These are phyloP conservation scores for Hypoxylon rickii DNA, from an alignment of 495 filamentous ascomycete genomes.

Conservation along the genomic window DNA sequence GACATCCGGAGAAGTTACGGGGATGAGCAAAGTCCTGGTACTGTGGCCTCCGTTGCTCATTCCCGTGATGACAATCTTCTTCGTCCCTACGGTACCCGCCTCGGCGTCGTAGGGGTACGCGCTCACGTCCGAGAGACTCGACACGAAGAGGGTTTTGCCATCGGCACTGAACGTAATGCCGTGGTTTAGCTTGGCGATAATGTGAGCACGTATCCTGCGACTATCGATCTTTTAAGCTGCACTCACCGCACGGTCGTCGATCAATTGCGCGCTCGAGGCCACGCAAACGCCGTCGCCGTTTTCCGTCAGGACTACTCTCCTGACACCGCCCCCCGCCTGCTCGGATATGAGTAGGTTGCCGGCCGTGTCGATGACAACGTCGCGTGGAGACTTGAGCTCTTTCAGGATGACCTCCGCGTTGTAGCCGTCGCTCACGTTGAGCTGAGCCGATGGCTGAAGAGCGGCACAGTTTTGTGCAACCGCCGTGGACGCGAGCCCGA, in stretches of 20 bases:
- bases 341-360: slow-evolving; percentile 64
- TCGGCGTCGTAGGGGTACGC: slow-evolving; percentile 61
- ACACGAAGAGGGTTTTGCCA: slow-evolving; percentile 66
- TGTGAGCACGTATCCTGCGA: background rate
- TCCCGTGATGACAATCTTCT: slow-evolving; percentile 53
- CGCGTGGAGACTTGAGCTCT: slow-evolving; percentile 54
- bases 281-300: slow-evolving; percentile 54
- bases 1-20: slow-evolving; percentile 49
- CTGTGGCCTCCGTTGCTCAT: slow-evolving; percentile 60
- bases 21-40: slow-evolving; percentile 60
- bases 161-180: slow-evolving; percentile 63
- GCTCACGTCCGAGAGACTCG: slow-evolving; percentile 56
- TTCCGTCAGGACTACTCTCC: slow-evolving; percentile 52
- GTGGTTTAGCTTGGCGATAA: slow-evolving; percentile 58
- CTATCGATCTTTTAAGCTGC: background rate
- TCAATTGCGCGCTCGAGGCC: slow-evolving; percentile 43
- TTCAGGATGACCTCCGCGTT: slow-evolving; percentile 55
- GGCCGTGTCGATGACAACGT: slow-evolving; percentile 58
- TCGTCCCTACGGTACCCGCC: slow-evolving; percentile 47
- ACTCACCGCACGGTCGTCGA: slow-evolving; percentile 47
- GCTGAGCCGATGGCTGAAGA: slow-evolving; percentile 22
- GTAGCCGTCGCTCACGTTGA: slow-evolving; percentile 58
- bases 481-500: slow-evolving; percentile 9
- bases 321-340: slow-evolving; percentile 51
- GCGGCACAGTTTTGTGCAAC: slow-evolving; percentile 16